A percentile compares a stretch with the other conserved stretches of the same genome.
Conservation (phyloP, 2,329 filamentous ascomycete genomes). For the Monilinia vaccinii-corymbosi region DNA sequence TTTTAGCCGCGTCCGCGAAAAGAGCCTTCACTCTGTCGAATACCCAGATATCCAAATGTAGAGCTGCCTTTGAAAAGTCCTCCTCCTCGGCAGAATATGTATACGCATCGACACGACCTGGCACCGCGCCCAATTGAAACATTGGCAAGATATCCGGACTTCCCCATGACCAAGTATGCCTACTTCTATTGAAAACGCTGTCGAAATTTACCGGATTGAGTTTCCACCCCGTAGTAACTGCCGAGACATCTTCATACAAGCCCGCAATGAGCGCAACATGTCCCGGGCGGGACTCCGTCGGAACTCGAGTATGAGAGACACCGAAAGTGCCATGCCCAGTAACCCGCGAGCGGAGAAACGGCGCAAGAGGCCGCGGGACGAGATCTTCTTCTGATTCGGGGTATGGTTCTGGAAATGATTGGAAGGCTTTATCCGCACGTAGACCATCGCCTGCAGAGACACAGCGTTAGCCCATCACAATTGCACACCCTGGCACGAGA, state of each 20-base stretch:
- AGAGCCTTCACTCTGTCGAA: slow-evolving; percentile 87
- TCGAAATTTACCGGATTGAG: slow-evolving; percentile 97
- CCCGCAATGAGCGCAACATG: slow-evolving; percentile 96
- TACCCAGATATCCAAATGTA: slow-evolving; percentile 82
- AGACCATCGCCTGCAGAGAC: slow-evolving; percentile 65
- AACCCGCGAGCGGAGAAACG: slow-evolving; percentile 82
- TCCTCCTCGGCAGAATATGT: slow-evolving; percentile 78
- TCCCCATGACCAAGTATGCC: slow-evolving; percentile 98
- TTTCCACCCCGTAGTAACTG: slow-evolving; percentile 97
- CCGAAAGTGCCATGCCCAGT: slow-evolving; percentile 90
- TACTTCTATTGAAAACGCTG: slow-evolving; percentile 93
- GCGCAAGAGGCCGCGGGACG: slow-evolving; percentile 72
- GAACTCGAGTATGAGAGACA: slow-evolving; percentile 92
- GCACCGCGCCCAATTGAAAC: slow-evolving; percentile 89
- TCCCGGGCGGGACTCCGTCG: slow-evolving; percentile 90
- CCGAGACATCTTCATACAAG: slow-evolving; percentile 94
- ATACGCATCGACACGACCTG: slow-evolving; percentile 78
- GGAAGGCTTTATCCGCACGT: slow-evolving; percentile 95
- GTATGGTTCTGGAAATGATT: slow-evolving; percentile 83
- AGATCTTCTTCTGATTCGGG: slow-evolving; percentile 55
- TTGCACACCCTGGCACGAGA: not conserved
- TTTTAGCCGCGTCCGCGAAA: slow-evolving; percentile 70
- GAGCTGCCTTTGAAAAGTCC: slow-evolving; percentile 79
- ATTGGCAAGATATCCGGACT: slow-evolving; percentile 96
- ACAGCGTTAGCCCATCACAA: slow-evolving; percentile 10